Evolutionary conservation across 495 filamentous ascomycete species (phyloP).

Genomic region (Cercophora scortea): DNA sequence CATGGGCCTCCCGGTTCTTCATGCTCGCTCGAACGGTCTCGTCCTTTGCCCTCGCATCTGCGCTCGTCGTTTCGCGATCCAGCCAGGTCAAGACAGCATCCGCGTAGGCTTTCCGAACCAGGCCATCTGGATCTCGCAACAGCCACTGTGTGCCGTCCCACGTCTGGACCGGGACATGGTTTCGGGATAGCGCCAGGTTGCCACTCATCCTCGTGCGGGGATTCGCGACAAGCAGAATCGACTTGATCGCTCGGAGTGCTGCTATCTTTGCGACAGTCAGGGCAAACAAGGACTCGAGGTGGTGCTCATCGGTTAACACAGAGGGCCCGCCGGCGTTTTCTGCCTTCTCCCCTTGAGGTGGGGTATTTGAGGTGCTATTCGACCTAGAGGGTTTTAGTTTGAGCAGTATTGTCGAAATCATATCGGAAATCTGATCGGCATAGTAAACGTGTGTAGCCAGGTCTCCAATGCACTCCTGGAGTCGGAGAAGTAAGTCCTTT

Average conservation of each 20-base stretch:
- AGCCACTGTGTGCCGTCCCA: slow-evolving; percentile 94
- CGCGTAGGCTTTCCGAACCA: slow-evolving; percentile 73
- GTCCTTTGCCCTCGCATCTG: slow-evolving; percentile 54
- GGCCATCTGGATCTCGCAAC: slow-evolving; percentile 63
- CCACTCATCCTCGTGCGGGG: slow-evolving; percentile 49
- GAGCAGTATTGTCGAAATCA: slow-evolving; percentile 70
- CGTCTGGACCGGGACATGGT: slow-evolving; percentile 63
- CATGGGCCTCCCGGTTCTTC: slow-evolving; percentile 25
- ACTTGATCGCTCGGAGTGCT: slow-evolving; percentile 73
- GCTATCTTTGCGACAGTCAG: slow-evolving; percentile 64
- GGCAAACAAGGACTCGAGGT: slow-evolving; percentile 59
- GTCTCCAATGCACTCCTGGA: slow-evolving; percentile 72
- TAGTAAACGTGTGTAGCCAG: slow-evolving; percentile 94
- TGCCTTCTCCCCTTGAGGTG: slow-evolving; percentile 30
- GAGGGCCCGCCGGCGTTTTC: slow-evolving; percentile 20
- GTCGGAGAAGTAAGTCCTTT: slow-evolving; percentile 51
- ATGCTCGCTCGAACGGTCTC: slow-evolving; percentile 35
- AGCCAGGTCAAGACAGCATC: slow-evolving; percentile 80
- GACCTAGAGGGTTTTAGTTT: slow-evolving; percentile 60
- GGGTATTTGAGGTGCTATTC: slow-evolving; percentile 29
- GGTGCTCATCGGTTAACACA: slow-evolving; percentile 25
- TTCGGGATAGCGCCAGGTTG: slow-evolving; percentile 57
- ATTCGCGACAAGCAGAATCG: slow-evolving; percentile 73
- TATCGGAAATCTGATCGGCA: slow-evolving; percentile 85
- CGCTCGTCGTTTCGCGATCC: slow-evolving; percentile 63